Evolutionary conservation across 2,329 filamentous ascomycete species (phyloP).

Genomic region (Cyphellophora attinorum): DNA sequence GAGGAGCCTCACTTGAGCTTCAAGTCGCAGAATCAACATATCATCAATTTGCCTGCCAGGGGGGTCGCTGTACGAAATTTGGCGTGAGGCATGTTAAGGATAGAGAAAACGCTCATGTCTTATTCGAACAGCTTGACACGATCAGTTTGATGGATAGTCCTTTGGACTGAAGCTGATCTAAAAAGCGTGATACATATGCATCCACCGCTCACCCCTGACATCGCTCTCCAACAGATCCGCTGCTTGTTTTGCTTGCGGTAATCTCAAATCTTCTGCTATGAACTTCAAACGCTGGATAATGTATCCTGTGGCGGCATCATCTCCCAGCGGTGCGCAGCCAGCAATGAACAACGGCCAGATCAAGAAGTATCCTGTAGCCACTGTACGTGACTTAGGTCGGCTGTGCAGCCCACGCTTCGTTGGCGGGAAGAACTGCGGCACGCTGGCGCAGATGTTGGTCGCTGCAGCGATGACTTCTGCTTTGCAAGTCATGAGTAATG

Average conservation of each 20-base stretch:
- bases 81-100: too few species aligned
- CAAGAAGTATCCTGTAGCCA: slow-evolving; percentile 5
- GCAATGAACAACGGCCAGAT: slow-evolving; percentile 9
- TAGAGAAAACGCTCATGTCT: too few species aligned
- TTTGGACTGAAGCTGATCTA: too few species aligned
- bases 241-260: slow-evolving; percentile 5
- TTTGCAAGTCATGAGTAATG: slow-evolving; percentile 7
- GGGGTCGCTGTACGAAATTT: too few species aligned
- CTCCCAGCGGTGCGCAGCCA: background rate
- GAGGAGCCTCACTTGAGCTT: too few species aligned
- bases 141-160: too few species aligned
- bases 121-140: too few species aligned
- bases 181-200: slow-evolving; percentile 10
- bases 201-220: slow-evolving; percentile 4
- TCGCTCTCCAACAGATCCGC: slow-evolving; percentile 5
- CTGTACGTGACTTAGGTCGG: background rate
- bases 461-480: slow-evolving; percentile 4
- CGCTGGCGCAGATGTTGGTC: slow-evolving; percentile 1
- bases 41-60: too few species aligned
- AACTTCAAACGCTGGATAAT: slow-evolving; percentile 5
- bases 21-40: too few species aligned
- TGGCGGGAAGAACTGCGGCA: background rate
- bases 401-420: background rate
- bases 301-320: slow-evolving; percentile 1
- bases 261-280: slow-evolving; percentile 6